Percentiles rank a stretch among this genome's conserved stretches.
Evolutionary conservation across 148 eudicot genomes (phyloP).

Genomic region (Persicaria tinctoria): DNA sequence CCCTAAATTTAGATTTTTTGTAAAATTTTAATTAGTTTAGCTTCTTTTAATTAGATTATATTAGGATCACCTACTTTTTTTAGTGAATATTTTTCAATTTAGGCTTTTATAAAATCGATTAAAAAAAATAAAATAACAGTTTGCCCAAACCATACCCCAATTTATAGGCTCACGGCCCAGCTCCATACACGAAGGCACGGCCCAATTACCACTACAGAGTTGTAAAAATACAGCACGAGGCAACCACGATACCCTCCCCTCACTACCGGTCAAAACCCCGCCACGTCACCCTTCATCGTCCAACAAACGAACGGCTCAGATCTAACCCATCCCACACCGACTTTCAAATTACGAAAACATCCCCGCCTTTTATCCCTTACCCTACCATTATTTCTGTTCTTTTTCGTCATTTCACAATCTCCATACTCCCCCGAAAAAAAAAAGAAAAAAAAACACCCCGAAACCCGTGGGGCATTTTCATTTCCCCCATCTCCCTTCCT

Average conservation of each 20-base stretch:
- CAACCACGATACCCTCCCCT: slow-evolving; percentile 9
- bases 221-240: background rate
- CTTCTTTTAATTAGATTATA: no score
- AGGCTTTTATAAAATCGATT: no score
- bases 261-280: slow-evolving; percentile 1
- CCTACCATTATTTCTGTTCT: background rate
- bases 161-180: no score
- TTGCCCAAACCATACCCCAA: no score
- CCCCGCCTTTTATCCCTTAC: background rate
- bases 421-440: background rate
- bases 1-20: no score
- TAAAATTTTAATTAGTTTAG: no score
- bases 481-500: slow-evolving; percentile 2
- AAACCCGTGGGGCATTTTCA: background rate
- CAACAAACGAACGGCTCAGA: slow-evolving; percentile 4
- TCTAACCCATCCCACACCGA: background rate
- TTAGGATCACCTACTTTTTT: no score
- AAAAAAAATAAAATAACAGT: no score
- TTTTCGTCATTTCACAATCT: background rate
- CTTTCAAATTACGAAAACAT: background rate
- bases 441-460: background rate
- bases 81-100: no score
- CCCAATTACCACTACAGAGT: background rate
- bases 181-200: background rate
- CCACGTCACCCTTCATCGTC: slow-evolving; percentile 1